phyloP scores from a whole-genome alignment of 139 green algal genomes.

The Asterochloris sp. region DNA sequence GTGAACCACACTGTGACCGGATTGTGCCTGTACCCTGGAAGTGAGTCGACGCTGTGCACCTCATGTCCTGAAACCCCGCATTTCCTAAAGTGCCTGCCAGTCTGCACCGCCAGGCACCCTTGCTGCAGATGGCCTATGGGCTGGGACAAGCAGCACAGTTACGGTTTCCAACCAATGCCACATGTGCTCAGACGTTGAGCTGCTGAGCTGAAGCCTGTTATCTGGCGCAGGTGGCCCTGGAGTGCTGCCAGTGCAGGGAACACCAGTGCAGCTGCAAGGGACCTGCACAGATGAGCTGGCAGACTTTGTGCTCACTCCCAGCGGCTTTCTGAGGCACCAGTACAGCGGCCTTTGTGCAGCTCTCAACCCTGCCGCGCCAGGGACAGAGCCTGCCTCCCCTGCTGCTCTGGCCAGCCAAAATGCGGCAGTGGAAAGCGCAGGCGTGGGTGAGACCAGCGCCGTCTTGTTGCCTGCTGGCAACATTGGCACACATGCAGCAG shows the following conservation, averaged over 20 bases:
- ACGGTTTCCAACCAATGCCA: no score
- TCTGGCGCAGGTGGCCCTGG: no score
- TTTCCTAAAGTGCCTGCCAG: no score
- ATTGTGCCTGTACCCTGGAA: constrained; percentile 1
- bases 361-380: constrained; percentile 6
- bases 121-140: no score
- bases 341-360: constrained; percentile 14
- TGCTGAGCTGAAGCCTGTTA: no score
- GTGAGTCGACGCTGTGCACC: neutral
- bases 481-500: no score
- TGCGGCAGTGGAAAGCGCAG: constrained; percentile 10
- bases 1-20: neutral
- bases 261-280: neutral
- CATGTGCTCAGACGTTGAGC: no score
- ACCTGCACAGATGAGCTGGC: constrained; percentile 2
- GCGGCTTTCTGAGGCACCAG: neutral
- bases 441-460: neutral
- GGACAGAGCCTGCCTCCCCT: neutral
- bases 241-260: neutral
- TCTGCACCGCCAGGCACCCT: no score
- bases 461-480: neutral
- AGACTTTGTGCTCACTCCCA: neutral
- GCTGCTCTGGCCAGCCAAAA: neutral
- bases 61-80: no score
- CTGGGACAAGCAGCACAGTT: no score